A percentile compares a stretch with the other conserved stretches of the same genome.
These are phyloP conservation scores for Fusarium solani-melongenae DNA, from an alignment of 2,329 filamentous ascomycete species.

Conservation along the genomic window DNA sequence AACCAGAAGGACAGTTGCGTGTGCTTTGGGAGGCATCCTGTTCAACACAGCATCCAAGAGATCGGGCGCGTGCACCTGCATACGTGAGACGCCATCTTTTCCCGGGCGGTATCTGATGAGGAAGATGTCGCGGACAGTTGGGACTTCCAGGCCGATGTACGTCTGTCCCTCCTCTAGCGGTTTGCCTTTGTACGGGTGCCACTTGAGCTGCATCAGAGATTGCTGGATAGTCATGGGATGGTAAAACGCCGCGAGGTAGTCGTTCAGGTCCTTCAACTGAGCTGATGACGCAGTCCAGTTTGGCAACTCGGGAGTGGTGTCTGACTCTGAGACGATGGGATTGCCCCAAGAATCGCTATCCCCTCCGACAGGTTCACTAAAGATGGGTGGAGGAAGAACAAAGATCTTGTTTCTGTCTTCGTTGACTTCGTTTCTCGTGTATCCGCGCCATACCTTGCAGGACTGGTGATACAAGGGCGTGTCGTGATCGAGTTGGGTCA, in stretches of 20 bases:
- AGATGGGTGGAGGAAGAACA: slow-evolving; percentile 58
- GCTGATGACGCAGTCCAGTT: slow-evolving; percentile 37
- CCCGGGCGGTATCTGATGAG: slow-evolving; percentile 63
- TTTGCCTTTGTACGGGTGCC: slow-evolving; percentile 53
- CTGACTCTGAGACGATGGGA: slow-evolving; percentile 34
- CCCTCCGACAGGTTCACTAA: slow-evolving; percentile 46
- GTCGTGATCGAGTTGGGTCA: slow-evolving; percentile 63
- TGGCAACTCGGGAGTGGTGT: background rate
- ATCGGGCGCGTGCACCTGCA: slow-evolving; percentile 70
- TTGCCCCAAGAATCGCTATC: slow-evolving; percentile 58
- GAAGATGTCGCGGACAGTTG: slow-evolving; percentile 48
- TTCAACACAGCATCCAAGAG: slow-evolving; percentile 67
- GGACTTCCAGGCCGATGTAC: slow-evolving; percentile 58
- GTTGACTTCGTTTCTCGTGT: slow-evolving; percentile 62
- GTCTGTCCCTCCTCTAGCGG: slow-evolving; percentile 15
- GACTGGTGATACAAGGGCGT: slow-evolving; percentile 57
- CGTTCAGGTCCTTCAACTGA: slow-evolving; percentile 43
- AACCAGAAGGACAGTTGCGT: slow-evolving; percentile 66
- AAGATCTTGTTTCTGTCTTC: slow-evolving; percentile 62
- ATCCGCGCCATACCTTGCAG: slow-evolving; percentile 60
- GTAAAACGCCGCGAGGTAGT: slow-evolving; percentile 61
- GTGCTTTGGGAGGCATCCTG: slow-evolving; percentile 67
- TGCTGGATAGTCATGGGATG: slow-evolving; percentile 62
- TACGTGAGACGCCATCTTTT: slow-evolving; percentile 57
- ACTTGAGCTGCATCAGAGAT: slow-evolving; percentile 54